Evolutionary conservation across 2,329 filamentous ascomycete genomes (phyloP), one percentile per base, ranked within the genome.

Genomic region (Raffaelea arxii): DNA sequence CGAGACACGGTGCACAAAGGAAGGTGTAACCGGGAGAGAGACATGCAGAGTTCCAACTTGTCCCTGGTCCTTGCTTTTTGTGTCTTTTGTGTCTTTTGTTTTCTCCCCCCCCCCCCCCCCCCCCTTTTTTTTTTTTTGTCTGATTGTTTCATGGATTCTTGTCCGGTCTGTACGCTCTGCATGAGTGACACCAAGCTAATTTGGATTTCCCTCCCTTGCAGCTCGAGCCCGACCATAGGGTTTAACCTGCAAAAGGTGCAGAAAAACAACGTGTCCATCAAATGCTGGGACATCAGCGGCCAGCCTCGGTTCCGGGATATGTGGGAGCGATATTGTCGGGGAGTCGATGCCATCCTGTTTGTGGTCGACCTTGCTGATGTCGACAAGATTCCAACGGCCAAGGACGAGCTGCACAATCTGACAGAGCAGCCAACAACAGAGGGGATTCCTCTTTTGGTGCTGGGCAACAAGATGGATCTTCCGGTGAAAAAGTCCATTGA

Each of bases 161-260:
- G 9, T 30, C 6, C 32, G 6, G 6, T 36, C 32, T n/a, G n/a
- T n/a, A n/a, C n/a, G n/a, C n/a, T n/a, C n/a, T n/a, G n/a, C n/a
- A n/a, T n/a, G n/a, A n/a, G n/a, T n/a, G n/a, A n/a, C n/a, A n/a
- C n/a, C n/a, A 54, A 54, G 54, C 49, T 54, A 46, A 47, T 47
- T 43, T 49, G 24, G 43, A 32, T 44, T 46, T 46, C 52, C 18
- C 36, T 23, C 36, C 18, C 18, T 11, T 41, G 38, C 25, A 97
- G 91, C 73, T 94, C 91, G 55, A 96, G 97, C 65, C 92, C 92
- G 51, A 98, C 92, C 16, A 91, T 98, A 59, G 92, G 92, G 55
- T 97, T 97, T 74, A 98, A 97, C 67, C 95, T 96, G 82, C 97
- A 97, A 75, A 84, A 86, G 56, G 89, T 98, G 58, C 90, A 96